Conservation (phyloP, 1,139 yeast genomes). For the Geotrichum siamense region DNA sequence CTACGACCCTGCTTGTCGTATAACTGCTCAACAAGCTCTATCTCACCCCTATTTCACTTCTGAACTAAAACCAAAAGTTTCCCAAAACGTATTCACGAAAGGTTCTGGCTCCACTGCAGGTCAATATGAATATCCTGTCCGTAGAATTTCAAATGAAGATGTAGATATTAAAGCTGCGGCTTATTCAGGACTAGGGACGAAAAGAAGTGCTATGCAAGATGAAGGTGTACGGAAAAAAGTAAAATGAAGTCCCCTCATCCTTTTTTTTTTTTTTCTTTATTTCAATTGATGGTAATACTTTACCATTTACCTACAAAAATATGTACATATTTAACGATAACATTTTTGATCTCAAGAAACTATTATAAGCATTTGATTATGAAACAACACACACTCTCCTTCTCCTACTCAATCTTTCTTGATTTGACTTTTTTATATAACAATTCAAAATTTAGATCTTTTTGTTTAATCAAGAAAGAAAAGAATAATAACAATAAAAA, state of each 20-base stretch:
- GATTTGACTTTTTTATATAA: neutral
- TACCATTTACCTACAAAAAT: no score
- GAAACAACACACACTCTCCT: neutral
- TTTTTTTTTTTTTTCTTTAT: no score
- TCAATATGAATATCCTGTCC: conserved; percentile 35
- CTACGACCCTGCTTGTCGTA: conserved; percentile 77
- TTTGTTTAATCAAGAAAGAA: no score
- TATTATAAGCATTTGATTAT: no score
- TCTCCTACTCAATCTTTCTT: neutral
- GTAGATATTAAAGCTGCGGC: conserved; percentile 33
- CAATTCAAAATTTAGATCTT: no score
- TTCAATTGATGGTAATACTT: no score
- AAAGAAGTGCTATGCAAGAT: conserved; percentile 3
- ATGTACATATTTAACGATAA: no score
- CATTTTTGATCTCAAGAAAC: no score
- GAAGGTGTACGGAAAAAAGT: conserved; percentile 1
- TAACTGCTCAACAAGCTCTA: conserved; percentile 69
- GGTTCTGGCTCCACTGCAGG: conserved; percentile 19
- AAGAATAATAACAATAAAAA: neutral
- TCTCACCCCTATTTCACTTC: conserved; percentile 62
- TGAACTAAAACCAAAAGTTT: conserved; percentile 52
- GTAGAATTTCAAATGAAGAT: conserved; percentile 38
- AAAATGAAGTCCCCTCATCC: no score
- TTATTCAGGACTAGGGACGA: conserved; percentile 10
- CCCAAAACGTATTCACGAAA: conserved; percentile 43